A percentile compares a stretch with the other conserved stretches of the same genome.
Conservation (phyloP, 495 filamentous ascomycete species). For the Aspergillus funiculosus region DNA sequence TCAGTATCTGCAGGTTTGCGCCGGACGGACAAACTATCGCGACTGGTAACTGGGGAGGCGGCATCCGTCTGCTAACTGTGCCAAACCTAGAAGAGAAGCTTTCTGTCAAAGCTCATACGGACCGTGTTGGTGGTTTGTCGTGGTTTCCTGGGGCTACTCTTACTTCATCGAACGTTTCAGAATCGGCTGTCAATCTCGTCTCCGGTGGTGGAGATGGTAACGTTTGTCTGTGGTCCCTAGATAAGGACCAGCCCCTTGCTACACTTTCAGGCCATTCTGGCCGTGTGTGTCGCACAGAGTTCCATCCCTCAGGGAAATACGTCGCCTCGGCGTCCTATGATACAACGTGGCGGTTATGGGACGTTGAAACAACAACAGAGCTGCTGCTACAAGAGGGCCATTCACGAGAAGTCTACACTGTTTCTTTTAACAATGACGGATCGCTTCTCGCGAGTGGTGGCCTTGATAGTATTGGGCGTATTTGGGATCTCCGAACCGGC, state of each 20-base stretch:
- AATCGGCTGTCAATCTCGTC: conserved; percentile 74
- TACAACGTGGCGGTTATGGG: conserved; percentile 97
- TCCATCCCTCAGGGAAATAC: conserved; percentile 87
- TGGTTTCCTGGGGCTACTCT: conserved; percentile 87
- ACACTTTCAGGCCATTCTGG: conserved; percentile 82
- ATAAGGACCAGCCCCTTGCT: conserved; percentile 71
- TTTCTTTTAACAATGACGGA: conserved; percentile 85
- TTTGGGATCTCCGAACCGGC: conserved; percentile 95
- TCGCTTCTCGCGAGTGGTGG: conserved; percentile 86
- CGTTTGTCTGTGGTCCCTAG: conserved; percentile 85
- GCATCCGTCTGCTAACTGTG: conserved; percentile 76
- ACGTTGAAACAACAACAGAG: conserved; percentile 77
- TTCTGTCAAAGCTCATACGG: conserved; percentile 73
- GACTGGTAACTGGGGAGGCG: conserved; percentile 85
- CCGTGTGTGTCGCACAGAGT: conserved; percentile 85
- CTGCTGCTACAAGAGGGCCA: conserved; percentile 92
- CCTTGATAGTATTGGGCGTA: conserved; percentile 85
- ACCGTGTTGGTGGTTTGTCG: conserved; percentile 79
- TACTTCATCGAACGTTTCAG: conserved; percentile 59
- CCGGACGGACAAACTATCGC: conserved; percentile 80
- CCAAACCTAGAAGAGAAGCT: conserved; percentile 72
- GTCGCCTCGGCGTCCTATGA: conserved; percentile 92
- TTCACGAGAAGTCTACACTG: conserved; percentile 81
- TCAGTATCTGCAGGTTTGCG: conserved; percentile 85
- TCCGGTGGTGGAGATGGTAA: conserved; percentile 88